Percentiles rank a stretch among this genome's conserved stretches.
Conservation (phyloP, 2,329 filamentous ascomycete species). For the Fusarium annulatum region DNA sequence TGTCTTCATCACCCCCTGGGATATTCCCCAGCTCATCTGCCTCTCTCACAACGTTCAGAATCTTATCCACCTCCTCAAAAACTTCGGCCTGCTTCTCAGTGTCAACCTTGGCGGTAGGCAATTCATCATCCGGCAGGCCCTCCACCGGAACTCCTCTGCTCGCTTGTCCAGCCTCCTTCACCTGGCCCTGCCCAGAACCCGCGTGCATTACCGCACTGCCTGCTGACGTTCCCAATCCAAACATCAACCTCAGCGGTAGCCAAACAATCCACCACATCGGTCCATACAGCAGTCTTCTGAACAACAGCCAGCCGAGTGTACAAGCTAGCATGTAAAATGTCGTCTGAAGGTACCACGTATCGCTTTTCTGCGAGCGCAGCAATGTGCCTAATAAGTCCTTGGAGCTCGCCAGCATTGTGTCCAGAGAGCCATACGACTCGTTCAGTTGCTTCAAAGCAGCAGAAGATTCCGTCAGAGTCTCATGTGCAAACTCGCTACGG, state of each 20-base stretch:
- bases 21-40: constrained; percentile 43
- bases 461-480: constrained; percentile 86
- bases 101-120: constrained; percentile 63
- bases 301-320: constrained; percentile 87
- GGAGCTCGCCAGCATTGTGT: constrained; percentile 79
- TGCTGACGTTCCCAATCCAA: constrained; percentile 67
- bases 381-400: constrained; percentile 81
- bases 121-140: constrained; percentile 53
- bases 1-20: constrained; percentile 26
- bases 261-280: constrained; percentile 91
- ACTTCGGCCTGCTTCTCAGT: constrained; percentile 51
- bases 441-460: constrained; percentile 83
- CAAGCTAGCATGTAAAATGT: constrained; percentile 83
- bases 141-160: constrained; percentile 47
- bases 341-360: constrained; percentile 97
- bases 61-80: constrained; percentile 65
- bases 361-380: constrained; percentile 89
- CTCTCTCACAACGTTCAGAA: constrained; percentile 60
- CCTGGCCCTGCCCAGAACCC: constrained; percentile 41
- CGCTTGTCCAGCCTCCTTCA: constrained; percentile 43
- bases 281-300: constrained; percentile 86
- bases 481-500: constrained; percentile 88
- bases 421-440: constrained; percentile 83
- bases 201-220: constrained; percentile 62
- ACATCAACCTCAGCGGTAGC: constrained; percentile 78